Conservation (phyloP, 2,329 filamentous ascomycete genomes). For the Chaetomium sp. region DNA sequence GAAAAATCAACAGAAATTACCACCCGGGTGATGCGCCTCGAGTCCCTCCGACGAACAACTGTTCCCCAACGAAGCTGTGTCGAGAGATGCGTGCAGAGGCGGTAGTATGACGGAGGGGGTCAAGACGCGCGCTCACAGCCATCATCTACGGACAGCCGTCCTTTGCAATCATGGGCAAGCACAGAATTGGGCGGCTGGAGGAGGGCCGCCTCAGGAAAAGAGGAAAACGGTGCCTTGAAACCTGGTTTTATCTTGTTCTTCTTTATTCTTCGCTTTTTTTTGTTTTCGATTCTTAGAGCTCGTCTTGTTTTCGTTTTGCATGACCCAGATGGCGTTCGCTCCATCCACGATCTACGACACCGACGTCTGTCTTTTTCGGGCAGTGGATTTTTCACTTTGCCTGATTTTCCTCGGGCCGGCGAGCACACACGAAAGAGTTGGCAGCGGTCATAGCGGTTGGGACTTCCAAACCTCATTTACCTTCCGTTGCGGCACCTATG, state of each 20-base stretch:
- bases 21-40: constrained; percentile 9
- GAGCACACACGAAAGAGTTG: constrained; percentile 7
- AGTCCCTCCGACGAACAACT: constrained; percentile 10
- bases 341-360: constrained; percentile 22
- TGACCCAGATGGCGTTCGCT: constrained; percentile 45
- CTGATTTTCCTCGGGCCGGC: constrained; percentile 16
- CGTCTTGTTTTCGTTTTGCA: constrained; percentile 39
- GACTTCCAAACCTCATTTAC: too few relatives aligned
- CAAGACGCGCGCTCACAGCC: constrained; percentile 1
- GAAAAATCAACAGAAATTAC: background rate
- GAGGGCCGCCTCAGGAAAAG: constrained; percentile 16
- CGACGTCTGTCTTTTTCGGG: constrained; percentile 3
- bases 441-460: too few relatives aligned
- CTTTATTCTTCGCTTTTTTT: constrained; percentile 34
- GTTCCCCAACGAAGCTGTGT: constrained; percentile 12
- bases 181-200: constrained; percentile 14
- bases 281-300: constrained; percentile 30
- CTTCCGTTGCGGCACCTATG: too few relatives aligned
- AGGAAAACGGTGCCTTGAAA: constrained; percentile 7
- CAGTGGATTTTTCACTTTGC: constrained; percentile 8
- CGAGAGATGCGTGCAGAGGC: constrained; percentile 16
- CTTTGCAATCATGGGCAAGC: constrained; percentile 11
- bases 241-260: constrained; percentile 35
- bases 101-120: background rate
- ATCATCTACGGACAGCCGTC: constrained; percentile 14